Evolutionary conservation across 2,329 filamentous ascomycete species (phyloP).

Genomic region (Coniella lustricola): DNA sequence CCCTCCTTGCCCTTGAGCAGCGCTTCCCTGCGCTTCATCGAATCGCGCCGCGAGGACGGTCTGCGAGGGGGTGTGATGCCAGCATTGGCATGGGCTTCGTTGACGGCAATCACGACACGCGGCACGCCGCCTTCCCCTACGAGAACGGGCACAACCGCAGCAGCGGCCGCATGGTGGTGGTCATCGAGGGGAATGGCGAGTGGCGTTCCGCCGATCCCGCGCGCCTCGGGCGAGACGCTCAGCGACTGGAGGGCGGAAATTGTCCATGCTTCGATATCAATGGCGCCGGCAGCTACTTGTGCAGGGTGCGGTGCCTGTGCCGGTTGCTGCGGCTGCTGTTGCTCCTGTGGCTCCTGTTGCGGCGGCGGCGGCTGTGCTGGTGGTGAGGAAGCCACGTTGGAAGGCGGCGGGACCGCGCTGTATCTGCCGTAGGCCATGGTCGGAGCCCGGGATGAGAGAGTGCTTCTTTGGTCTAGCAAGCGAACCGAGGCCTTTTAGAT

Average conservation of each 20-base stretch:
- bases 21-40: conserved; percentile 58
- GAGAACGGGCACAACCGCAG: conserved; percentile 16
- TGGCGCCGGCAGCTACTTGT: conserved; percentile 26
- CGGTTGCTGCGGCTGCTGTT: conserved; percentile 10
- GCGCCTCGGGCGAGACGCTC: conserved; percentile 47
- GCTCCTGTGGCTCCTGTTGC: too few relatives aligned
- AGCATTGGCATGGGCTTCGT: conserved; percentile 13
- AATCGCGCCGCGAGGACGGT: conserved; percentile 46
- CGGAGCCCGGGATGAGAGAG: background rate
- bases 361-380: conserved; percentile 6
- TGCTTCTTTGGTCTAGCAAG: too few relatives aligned
- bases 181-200: conserved; percentile 74
- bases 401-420: conserved; percentile 27
- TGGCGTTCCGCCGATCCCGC: conserved; percentile 48
- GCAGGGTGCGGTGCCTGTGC: conserved; percentile 19
- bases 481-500: too few relatives aligned
- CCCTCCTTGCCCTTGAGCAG: conserved; percentile 87
- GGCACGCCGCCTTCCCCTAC: background rate
- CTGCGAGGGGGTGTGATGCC: conserved; percentile 32
- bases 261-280: conserved; percentile 64
- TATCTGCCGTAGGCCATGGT: conserved; percentile 27
- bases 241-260: conserved; percentile 49
- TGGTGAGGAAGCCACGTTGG: conserved; percentile 6
- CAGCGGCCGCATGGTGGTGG: conserved; percentile 23
- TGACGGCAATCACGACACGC: conserved; percentile 18